Conservation (phyloP, 106 monocot genomes). For the Platanthera guangdongensis region DNA sequence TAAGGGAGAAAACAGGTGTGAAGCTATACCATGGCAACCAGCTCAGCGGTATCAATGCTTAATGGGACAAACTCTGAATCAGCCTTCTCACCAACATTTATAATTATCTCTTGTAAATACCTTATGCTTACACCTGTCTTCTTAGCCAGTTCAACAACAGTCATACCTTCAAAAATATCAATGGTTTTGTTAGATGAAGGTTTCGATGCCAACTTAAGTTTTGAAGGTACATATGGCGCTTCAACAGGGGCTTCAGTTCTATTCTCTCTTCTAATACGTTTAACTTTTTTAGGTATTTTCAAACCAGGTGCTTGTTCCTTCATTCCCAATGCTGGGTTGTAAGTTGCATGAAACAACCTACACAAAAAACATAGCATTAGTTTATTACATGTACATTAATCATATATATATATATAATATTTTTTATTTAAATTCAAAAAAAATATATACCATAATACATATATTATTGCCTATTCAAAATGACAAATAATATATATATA, state of each 20-base stretch:
- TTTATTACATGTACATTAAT: neutral
- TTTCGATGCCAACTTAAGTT: slow-evolving; percentile 38
- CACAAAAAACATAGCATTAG: slow-evolving; percentile 1
- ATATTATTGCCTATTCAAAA: no score
- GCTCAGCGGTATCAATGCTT: slow-evolving; percentile 75
- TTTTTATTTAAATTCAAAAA: no score
- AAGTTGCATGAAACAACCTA: slow-evolving; percentile 73
- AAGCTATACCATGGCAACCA: slow-evolving; percentile 72
- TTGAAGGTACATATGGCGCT: slow-evolving; percentile 70
- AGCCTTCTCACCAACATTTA: slow-evolving; percentile 73
- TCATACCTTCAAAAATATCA: slow-evolving; percentile 99
- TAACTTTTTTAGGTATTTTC: slow-evolving; percentile 49
- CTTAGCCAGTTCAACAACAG: slow-evolving; percentile 84
- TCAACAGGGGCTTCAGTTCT: slow-evolving; percentile 63
- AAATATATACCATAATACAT: no score
- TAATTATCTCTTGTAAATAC: slow-evolving; percentile 52
- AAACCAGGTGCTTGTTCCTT: slow-evolving; percentile 44
- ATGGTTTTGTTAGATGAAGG: slow-evolving; percentile 51
- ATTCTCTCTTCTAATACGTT: slow-evolving; percentile 47
- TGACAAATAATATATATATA: no score
- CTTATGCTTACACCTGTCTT: slow-evolving; percentile 46
- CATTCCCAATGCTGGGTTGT: slow-evolving; percentile 26
- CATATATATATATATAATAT: neutral
- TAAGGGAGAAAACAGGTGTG: neutral
- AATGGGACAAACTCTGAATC: slow-evolving; percentile 86